Base-by-base conservation (phyloP, 345 rosid genomes). In the Brassica rapa region DNA sequence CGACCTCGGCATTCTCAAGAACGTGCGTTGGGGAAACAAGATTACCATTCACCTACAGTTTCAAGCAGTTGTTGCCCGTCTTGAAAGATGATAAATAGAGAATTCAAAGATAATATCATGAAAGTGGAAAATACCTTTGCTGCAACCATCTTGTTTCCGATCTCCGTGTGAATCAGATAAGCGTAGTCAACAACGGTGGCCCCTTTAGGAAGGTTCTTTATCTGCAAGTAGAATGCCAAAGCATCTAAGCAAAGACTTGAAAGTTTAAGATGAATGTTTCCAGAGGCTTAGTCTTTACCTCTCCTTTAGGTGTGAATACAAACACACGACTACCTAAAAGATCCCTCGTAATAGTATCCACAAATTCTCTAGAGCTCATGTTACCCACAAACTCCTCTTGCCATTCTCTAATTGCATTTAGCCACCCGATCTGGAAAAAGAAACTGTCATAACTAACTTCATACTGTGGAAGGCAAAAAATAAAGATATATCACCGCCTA, bases 381-480 rank as follows among this genome's bases (percentile, higher is more conserved):
- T 93, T 95, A 82, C 99, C 99, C 61, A 95, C 99, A 69, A 95
- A 95, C 85, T 95, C 98, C 73, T 95, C 97, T 89, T 95, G 99
- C 99, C 99, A 95, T 84, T 95, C 98, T 77, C 99, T 92, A 71
- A 92, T 95, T 67, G 98, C 99, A 79, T 93, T 95, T 51, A 95
- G 93, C 99, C 99, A 95, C 69, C 99, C 89, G 81, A 91, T 73
- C 97, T 91, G 85, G 75, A 82, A 80, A 80, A 74, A 76, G 59
- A n/a, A 75, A 78, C 69, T 65, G 14, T 77, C 86, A 72, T 76
- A 81, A 71, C 80, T 70, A 75, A 43, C 76, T 43, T 75, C 69
- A 66, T 60, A 66, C 6, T 71, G 19, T 23, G 77, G 70, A 57
- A 71, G 69, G 80, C 33, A 62, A 35, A 27, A 68, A 11, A 9